Evolutionary conservation across 2,329 filamentous ascomycete species (phyloP).

Genomic region (Fusarium poae): DNA sequence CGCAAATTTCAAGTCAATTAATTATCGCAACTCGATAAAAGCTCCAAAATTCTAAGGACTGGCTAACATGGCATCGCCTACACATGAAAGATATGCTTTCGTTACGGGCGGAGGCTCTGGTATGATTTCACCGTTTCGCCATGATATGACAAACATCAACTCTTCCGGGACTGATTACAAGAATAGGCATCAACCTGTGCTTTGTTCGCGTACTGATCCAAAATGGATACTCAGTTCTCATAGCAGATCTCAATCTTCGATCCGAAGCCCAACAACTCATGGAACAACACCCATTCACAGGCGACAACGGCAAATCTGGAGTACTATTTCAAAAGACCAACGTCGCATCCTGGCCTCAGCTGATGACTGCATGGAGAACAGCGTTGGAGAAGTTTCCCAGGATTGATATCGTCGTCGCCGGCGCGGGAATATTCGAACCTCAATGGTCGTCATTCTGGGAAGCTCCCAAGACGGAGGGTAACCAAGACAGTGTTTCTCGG

Average conservation of each 20-base stretch:
- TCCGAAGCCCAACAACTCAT: slow-evolving; percentile 54
- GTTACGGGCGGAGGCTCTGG: slow-evolving; percentile 45
- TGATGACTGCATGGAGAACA: slow-evolving; percentile 50
- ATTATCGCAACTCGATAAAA: neutral
- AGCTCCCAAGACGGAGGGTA: slow-evolving; percentile 50
- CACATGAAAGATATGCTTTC: slow-evolving; percentile 42
- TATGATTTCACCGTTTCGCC: slow-evolving; percentile 5
- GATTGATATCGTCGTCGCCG: slow-evolving; percentile 55
- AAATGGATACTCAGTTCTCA: slow-evolving; percentile 55
- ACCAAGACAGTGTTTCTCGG: slow-evolving; percentile 45
- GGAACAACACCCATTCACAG: slow-evolving; percentile 49
- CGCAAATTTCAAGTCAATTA: neutral
- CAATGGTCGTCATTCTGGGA: slow-evolving; percentile 55
- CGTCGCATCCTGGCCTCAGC: slow-evolving; percentile 55
- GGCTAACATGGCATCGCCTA: slow-evolving; percentile 43
- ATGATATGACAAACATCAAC: neutral
- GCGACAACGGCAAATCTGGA: slow-evolving; percentile 37
- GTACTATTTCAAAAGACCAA: slow-evolving; percentile 55
- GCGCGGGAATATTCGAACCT: slow-evolving; percentile 57
- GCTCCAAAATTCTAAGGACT: too few relatives aligned
- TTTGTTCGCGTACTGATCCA: slow-evolving; percentile 53
- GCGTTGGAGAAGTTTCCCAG: slow-evolving; percentile 48
- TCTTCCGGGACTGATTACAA: neutral
- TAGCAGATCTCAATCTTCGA: slow-evolving; percentile 54
- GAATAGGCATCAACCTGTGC: slow-evolving; percentile 54